Evolutionary conservation across 768 basidiomycete genomes (phyloP), one percentile per base, ranked within the genome.

Genomic region (Suillus occidentalis): DNA sequence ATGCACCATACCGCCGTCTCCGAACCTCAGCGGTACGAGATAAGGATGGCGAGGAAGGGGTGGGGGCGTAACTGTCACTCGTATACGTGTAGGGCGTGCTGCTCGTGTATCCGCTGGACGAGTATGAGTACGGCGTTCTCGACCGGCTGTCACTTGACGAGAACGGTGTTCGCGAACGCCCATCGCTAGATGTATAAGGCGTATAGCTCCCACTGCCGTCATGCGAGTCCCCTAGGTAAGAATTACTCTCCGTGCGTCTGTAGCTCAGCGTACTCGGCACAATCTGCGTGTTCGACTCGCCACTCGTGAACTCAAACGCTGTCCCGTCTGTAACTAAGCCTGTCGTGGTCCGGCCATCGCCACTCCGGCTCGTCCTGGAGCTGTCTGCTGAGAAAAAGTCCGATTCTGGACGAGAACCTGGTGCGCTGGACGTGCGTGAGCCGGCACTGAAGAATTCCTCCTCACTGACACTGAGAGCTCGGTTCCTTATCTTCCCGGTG

Each of bases 1-100:
- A 72, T 65, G 67, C 71, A 43, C 79, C 78, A 3, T 83, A 81
- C 5, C 80, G 74, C 42, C 86, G 78, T 64, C 89, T 78, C 62
- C 88, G 78, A 8, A 91, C 81, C 45, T 82, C 89, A 18, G 84
- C 75, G 0, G 85, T 83, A 28, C 90, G 81, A 9, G 87, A 84
- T 22, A 91, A 78, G 1, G 88, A 85, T 4, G 87, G 82, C 0
- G 87, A 84, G 0, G 81, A 78, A 0, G 81, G 76, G 9, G 68
- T 68, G 9, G 39, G 22, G 37, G 39, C 18, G 22, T 59, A 42
- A 59, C 58, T 42, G 18, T 9, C 40, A 31, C 58, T 59, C 18
- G 80, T 77, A 37, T 78, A 79, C 2, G 78, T 70, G 39, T 40
- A 61, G 12, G 65, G 63, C 7, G 73, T 68, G 22, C 70, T 70